phyloP scores from a whole-genome alignment of 306 rosid species.

The Clitoria ternatea region DNA sequence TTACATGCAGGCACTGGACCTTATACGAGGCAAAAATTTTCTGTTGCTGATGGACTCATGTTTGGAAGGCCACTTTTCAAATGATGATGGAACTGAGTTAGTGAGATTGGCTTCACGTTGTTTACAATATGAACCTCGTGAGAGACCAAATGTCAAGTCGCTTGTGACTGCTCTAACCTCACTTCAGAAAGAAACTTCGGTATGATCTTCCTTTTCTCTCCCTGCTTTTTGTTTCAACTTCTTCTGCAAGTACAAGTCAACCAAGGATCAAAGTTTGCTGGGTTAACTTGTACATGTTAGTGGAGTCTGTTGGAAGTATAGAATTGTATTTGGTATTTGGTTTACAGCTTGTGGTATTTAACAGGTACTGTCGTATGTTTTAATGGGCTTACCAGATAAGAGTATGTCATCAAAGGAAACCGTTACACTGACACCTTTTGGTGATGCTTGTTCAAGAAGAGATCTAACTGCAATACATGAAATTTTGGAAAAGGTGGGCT shows the following conservation, averaged over 20 bases:
- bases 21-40: constrained; percentile 70
- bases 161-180: constrained; percentile 69
- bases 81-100: constrained; percentile 80
- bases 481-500: constrained; percentile 77
- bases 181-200: constrained; percentile 90
- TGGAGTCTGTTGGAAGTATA: constrained; percentile 6
- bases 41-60: constrained; percentile 78
- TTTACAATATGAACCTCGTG: constrained; percentile 80
- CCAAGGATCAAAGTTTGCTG: constrained; percentile 20
- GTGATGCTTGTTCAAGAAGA: constrained; percentile 87
- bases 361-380: constrained; percentile 68
- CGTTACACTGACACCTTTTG: constrained; percentile 69
- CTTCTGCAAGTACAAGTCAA: background rate
- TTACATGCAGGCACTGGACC: constrained; percentile 70
- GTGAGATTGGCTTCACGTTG: constrained; percentile 86
- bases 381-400: constrained; percentile 74
- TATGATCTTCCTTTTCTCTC: constrained; percentile 24
- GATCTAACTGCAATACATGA: constrained; percentile 95
- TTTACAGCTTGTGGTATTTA: constrained; percentile 32
- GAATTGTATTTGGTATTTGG: constrained; percentile 13
- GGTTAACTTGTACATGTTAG: constrained; percentile 23
- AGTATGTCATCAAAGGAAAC: constrained; percentile 51
- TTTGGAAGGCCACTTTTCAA: constrained; percentile 81
- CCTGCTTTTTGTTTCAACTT: background rate
- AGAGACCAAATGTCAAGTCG: constrained; percentile 83